A percentile compares a stretch with the other conserved stretches of the same genome.
phyloP scores from a whole-genome alignment of 2,329 filamentous ascomycete species.

The Penicillium sp. region DNA sequence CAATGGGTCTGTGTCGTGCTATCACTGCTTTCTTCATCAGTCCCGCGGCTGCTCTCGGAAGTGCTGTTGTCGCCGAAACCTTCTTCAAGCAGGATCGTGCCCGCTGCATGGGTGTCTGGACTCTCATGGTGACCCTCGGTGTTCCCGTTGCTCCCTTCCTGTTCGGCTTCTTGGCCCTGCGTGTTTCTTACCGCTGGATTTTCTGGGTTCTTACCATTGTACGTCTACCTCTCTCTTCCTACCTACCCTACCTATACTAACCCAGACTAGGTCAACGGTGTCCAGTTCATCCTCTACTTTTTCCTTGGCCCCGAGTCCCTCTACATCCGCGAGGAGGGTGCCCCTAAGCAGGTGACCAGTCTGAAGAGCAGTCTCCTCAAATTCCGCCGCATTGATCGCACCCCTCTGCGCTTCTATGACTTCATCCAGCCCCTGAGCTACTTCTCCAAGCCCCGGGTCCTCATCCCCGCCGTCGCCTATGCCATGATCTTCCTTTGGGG shows the following conservation, averaged over 20 bases:
- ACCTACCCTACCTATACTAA: background rate
- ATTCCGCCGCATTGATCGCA: conserved; percentile 55
- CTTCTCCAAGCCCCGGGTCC: conserved; percentile 47
- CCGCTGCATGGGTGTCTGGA: conserved; percentile 58
- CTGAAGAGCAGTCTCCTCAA: conserved; percentile 48
- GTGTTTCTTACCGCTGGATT: conserved; percentile 58
- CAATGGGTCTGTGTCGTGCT: conserved; percentile 53
- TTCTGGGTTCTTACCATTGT: conserved; percentile 58
- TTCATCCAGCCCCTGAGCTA: conserved; percentile 56
- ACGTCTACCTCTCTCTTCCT: background rate
- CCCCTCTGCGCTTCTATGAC: conserved; percentile 50
- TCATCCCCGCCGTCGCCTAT: conserved; percentile 56
- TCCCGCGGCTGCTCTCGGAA: conserved; percentile 54
- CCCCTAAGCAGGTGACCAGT: conserved; percentile 22
- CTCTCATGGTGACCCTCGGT: conserved; percentile 50
- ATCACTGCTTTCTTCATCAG: conserved; percentile 55
- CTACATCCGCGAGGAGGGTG: conserved; percentile 39
- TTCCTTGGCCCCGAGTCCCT: conserved; percentile 57
- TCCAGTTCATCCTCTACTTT: conserved; percentile 58
- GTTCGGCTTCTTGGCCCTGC: conserved; percentile 46
- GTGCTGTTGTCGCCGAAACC: conserved; percentile 55
- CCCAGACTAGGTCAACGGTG: conserved; percentile 51
- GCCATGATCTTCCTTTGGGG: conserved; percentile 60
- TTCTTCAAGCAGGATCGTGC: conserved; percentile 56
- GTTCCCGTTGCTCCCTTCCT: conserved; percentile 40